phyloP scores from a whole-genome alignment of 2,329 filamentous ascomycete species.

The Epichloe coenophiala region DNA sequence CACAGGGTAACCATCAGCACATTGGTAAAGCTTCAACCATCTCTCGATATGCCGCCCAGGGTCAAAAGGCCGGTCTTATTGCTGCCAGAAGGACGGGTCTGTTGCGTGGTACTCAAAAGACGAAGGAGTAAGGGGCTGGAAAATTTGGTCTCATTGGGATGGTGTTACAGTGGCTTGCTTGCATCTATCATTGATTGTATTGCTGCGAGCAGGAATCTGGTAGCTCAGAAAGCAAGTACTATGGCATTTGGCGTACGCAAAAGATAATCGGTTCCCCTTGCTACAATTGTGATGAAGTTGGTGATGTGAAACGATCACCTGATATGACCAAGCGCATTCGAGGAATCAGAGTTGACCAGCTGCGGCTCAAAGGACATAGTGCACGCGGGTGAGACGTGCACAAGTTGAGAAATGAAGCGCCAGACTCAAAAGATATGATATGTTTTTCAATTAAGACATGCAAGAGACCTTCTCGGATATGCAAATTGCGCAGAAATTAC shows the following conservation, averaged over 20 bases:
- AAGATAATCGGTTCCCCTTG: conserved; percentile 50
- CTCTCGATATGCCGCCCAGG: conserved; percentile 90
- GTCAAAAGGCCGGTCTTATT: conserved; percentile 99
- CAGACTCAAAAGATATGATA: too few relatives aligned
- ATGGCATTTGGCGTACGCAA: conserved; percentile 35
- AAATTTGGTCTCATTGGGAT: conserved; percentile 46
- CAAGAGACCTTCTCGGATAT: too few relatives aligned
- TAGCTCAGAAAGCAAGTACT: conserved; percentile 35
- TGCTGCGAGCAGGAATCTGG: conserved; percentile 32
- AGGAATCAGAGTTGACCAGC: background rate
- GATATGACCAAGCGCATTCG: background rate
- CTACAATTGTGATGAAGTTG: conserved; percentile 3
- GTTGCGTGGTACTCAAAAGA: conserved; percentile 99
- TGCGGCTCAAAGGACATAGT: background rate
- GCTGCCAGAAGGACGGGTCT: conserved; percentile 99
- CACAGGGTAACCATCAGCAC: conserved; percentile 97
- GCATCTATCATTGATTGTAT: conserved; percentile 41
- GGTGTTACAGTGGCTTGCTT: conserved; percentile 51
- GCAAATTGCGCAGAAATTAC: too few relatives aligned
- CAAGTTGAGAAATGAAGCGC: too few relatives aligned
- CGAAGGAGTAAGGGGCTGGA: conserved; percentile 68
- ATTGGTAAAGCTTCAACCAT: conserved; percentile 99
- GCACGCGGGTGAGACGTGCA: too few relatives aligned
- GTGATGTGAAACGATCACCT: conserved; percentile 6
- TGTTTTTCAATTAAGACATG: too few relatives aligned